Evolutionary conservation across 371 early-diverging fungal species (phyloP), one percentile per base, ranked within the genome.

Genomic region (Apophysomyces sp.): DNA sequence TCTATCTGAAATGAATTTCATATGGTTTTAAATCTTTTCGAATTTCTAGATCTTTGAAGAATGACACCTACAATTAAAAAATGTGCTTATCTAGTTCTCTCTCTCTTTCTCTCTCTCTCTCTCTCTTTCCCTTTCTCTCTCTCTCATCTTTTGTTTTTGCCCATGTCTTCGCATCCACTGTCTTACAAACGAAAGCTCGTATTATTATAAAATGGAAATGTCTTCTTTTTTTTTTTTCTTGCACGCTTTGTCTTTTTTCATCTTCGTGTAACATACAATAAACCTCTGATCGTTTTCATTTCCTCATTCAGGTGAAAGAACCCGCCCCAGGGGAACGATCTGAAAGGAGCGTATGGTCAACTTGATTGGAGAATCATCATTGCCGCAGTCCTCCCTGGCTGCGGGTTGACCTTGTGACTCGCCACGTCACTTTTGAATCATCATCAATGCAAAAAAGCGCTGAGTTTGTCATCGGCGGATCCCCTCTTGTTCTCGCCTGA

Each of bases 41-140:
- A 44, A n/a, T 44, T 44, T 26, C 24, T 21, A 44, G 49, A 8
- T 57, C 57, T 9, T 40, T 57, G 32, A 60, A 60, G 54, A 49
- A 60, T 26, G 54, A 60, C 60, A 60, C 52, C 2, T 49, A 60
- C 54, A 60, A 60, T 44, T 60, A 52, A 36, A 29, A 44, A 21
- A 18, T 21, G 11, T 7, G 5, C 16, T 21, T 1, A 21, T 21
- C 3, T 44, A 44, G 9, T 9, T 0, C 49, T 8, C 3, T 9
- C 9, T 9, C n/a, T 18, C 49, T 18, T 44, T 4, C 16, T 3
- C 4, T 44, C 24, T 44, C 9, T 44, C 16, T 21, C 21, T 21
- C 21, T 44, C 6, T 21, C 4, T 21, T 21, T 18, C 21, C 1
- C 21, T 44, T 4, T 1, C 1, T 16, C 7, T 16, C 11, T 44